Conservation (phyloP, 2,329 filamentous ascomycete species). For the Neofusicoccum umdonicola region DNA sequence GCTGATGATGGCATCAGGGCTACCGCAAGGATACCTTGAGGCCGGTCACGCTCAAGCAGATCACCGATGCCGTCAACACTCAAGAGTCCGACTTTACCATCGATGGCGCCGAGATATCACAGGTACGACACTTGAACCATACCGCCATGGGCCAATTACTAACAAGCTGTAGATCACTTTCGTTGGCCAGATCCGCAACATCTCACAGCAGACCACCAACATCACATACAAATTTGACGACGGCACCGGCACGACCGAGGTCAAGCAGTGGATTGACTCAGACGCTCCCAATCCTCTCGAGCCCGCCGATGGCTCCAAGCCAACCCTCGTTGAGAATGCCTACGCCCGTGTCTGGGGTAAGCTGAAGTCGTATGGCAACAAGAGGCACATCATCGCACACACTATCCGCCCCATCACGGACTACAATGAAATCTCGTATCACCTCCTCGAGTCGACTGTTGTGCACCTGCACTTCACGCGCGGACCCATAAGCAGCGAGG, state of each 20-base stretch:
- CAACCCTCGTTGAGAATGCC: conserved; percentile 65
- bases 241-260: conserved; percentile 88
- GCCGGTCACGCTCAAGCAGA: conserved; percentile 93
- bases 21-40: conserved; percentile 83
- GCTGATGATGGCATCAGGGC: conserved; percentile 39
- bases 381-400: conserved; percentile 76
- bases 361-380: conserved; percentile 79
- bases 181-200: conserved; percentile 84
- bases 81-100: conserved; percentile 77
- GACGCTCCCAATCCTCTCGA: conserved; percentile 51
- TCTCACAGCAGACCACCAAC: conserved; percentile 85
- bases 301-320: conserved; percentile 46
- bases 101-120: conserved; percentile 69
- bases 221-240: conserved; percentile 92
- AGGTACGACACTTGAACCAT: conserved; percentile 38
- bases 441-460: conserved; percentile 84
- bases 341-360: conserved; percentile 86
- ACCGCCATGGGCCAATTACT: conserved; percentile 3
- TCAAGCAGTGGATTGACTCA: conserved; percentile 79
- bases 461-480: conserved; percentile 82
- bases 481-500: conserved; percentile 55
- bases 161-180: conserved; percentile 67
- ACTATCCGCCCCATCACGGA: conserved; percentile 77
- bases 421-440: conserved; percentile 90
- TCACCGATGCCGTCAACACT: conserved; percentile 75